Evolutionary conservation across 306 rosid species (phyloP).

Genomic region (Cyclanthera cordifolia): DNA sequence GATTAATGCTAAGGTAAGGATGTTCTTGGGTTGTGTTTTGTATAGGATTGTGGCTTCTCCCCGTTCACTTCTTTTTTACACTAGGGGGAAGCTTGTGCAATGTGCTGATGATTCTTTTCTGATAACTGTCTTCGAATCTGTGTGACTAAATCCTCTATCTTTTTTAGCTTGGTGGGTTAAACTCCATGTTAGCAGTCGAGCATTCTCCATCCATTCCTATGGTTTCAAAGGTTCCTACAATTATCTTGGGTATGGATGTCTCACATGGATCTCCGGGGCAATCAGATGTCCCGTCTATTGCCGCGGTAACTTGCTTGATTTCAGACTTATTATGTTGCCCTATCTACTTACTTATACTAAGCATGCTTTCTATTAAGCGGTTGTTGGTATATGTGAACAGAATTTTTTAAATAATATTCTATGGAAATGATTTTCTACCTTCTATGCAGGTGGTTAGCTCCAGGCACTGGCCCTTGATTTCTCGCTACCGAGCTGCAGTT

Average conservation of each 20-base stretch:
- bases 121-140: neutral
- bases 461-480: constrained; percentile 77
- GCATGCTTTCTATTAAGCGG: neutral
- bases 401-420: neutral
- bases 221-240: constrained; percentile 64
- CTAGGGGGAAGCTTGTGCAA: neutral
- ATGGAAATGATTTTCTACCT: neutral
- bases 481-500: constrained; percentile 73
- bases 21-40: neutral
- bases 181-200: constrained; percentile 60
- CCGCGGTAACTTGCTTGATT: constrained; percentile 45
- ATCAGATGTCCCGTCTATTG: constrained; percentile 76
- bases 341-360: neutral
- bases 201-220: constrained; percentile 52
- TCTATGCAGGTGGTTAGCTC: constrained; percentile 70
- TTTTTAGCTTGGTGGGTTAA: constrained; percentile 84
- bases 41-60: neutral
- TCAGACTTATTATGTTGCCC: neutral
- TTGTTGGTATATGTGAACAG: neutral
- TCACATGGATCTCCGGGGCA: constrained; percentile 96
- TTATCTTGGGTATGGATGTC: constrained; percentile 91
- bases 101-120: neutral
- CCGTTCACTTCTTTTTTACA: neutral
- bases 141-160: neutral
- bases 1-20: constrained; percentile 76